Evolutionary conservation across 1,139 yeast genomes (phyloP), one percentile per base, ranked within the genome.

Genomic region (Lodderomyces jiufengensis): DNA sequence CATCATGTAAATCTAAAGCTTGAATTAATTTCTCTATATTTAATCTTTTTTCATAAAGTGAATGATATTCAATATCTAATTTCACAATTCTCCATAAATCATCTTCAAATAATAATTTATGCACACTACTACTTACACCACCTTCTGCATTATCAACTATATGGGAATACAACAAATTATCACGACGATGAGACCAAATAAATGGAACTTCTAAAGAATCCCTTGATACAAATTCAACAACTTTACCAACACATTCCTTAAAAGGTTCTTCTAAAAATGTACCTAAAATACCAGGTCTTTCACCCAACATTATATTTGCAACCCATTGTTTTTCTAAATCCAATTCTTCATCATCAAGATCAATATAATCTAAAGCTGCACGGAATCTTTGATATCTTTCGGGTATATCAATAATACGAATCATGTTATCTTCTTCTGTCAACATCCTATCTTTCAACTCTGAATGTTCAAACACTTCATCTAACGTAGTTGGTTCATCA

Each of bases 101-200:
- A 57, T 86, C 92, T 61, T 87, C 96, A 38, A 68, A 74, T 38
- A 83, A 60, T 33, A 82, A 65, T 46, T 74, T 74, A 46, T 69
- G 74, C 14, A 78, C 80, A 15, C 37, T 40, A 21, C 59, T 61
- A 33, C 68, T 66, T 13, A 54, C 42, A 9, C 49, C 46, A 0
- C 75, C 76, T 32, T 75, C 77, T 7, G 76, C 75, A 33, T 63
- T 66, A 22, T 48, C 46, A 7, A 68, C 70, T 37, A 77, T 81
- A 49, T 76, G 82, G 9, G 85, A 74, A 47, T 69, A 68, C 36
- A 84, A 66, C 26, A 87, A 69, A 55, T 84, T 88, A 59, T 92
- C 97, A 58, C 95, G 84, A 57, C 97, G 84, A 54, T 88, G 95
- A 25, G 90, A 83, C 86, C 95, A 90, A 42, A 92, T 88, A 54